Evolutionary conservation across 805 yeast genomes (phyloP).

Genomic region (Ogataea pilisensis): DNA sequence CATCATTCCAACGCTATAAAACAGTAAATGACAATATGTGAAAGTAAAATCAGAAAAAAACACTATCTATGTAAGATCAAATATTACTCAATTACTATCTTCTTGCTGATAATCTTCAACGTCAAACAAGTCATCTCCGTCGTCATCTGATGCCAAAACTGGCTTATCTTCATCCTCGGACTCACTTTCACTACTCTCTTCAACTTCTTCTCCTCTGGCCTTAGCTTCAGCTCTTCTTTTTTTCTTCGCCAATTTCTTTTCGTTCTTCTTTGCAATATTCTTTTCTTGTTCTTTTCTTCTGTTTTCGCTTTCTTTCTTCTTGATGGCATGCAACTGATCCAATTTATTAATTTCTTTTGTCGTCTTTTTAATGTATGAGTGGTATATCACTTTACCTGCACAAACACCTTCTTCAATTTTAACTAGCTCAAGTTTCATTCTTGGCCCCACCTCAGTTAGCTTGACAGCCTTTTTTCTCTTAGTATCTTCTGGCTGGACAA

Average conservation of each 20-base stretch:
- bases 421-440: constrained; percentile 67
- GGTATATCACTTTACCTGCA: constrained; percentile 83
- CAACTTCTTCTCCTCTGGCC: constrained; percentile 35
- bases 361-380: constrained; percentile 63
- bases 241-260: constrained; percentile 67
- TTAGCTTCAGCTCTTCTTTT: constrained; percentile 48
- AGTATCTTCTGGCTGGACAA: constrained; percentile 10
- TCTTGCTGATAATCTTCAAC: constrained; percentile 15
- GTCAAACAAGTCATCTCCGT: constrained; percentile 23
- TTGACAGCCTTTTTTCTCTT: constrained; percentile 78
- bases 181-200: constrained; percentile 25
- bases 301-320: constrained; percentile 57
- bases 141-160: constrained; percentile 18
- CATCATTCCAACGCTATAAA: too few relatives aligned
- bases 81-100: constrained; percentile 1
- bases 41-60: too few relatives aligned
- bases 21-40: too few relatives aligned
- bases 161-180: constrained; percentile 22
- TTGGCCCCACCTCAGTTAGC: constrained; percentile 89
- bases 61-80: background rate
- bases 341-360: constrained; percentile 53
- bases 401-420: constrained; percentile 94
- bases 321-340: constrained; percentile 63
- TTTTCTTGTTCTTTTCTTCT: constrained; percentile 77
- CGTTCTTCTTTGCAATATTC: constrained; percentile 71